These are phyloP conservation scores for Mortierella sp. DNA, from an alignment of 371 early-diverging fungal genomes.

Conservation along the genomic window DNA sequence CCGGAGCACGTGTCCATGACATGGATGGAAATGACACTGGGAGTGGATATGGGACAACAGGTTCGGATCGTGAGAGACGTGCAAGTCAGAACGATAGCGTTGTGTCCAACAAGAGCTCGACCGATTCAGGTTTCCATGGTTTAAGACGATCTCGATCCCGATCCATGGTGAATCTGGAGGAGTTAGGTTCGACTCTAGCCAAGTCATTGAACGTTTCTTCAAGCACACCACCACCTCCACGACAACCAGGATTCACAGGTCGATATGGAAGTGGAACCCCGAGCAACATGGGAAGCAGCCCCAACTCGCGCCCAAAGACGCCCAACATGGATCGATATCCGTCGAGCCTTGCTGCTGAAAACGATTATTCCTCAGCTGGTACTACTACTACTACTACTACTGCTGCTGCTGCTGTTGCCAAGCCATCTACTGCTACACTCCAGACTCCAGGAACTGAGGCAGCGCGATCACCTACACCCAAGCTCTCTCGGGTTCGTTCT, in stretches of 20 bases:
- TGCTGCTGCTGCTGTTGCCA: background rate
- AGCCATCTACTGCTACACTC: background rate
- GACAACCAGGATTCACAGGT: too few species aligned
- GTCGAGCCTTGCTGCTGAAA: constrained; percentile 10
- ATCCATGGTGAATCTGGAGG: constrained; percentile 10
- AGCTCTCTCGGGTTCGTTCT: constrained; percentile 24
- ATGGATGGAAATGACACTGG: too few species aligned
- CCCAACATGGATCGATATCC: constrained; percentile 20
- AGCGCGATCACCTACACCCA: background rate
- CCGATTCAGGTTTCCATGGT: constrained; percentile 19
- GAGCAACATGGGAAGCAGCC: background rate
- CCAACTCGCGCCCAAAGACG: constrained; percentile 8
- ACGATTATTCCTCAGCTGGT: constrained; percentile 8
- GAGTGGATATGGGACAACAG: too few species aligned
- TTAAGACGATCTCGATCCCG: constrained; percentile 21
- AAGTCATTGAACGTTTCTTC: too few species aligned
- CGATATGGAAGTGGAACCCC: too few species aligned
- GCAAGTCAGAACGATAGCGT: too few species aligned
- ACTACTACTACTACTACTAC: background rate
- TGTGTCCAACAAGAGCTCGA: constrained; percentile 1
- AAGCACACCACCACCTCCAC: too few species aligned
- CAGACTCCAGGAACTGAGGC: background rate
- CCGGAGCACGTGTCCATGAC: constrained; percentile 7
- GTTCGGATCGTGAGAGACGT: too few species aligned
- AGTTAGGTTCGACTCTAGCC: background rate